Evolutionary conservation across 108 stramenopile species (phyloP), one percentile per base, ranked within the genome.

Genomic region (Nannochloropsis salina): DNA sequence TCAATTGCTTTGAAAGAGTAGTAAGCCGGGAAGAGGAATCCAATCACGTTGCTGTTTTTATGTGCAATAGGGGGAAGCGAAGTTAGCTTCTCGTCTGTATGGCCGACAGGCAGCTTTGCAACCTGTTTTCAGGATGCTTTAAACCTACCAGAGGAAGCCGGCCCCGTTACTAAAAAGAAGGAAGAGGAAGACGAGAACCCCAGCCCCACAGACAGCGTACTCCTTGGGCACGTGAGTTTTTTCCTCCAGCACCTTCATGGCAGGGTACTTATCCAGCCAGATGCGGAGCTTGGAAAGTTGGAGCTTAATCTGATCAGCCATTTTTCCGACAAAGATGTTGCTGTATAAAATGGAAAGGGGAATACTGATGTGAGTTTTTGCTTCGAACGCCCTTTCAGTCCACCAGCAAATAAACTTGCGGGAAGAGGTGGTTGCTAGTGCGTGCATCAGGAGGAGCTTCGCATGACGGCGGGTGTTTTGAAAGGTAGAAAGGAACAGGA

Each of bases 21-120:
- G 88, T 92, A 93, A 2, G 95, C 95, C 42, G 97, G 97, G 91
- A 95, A 97, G 15, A 96, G 84, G 84, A 96, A 97, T 40, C 97
- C 97, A 42, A 95, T 92, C 79, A 96, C 86, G 87, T 97, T 95
- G 42, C 94, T 95, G 83, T 20, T n/a, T n/a, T 74, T 74, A n/a
- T 4, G 0, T 74, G 61, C 61, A 74, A 74, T 1, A 2, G 4
- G 6, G n/a, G n/a, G 2, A 74, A 74, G n/a, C n/a, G 2, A 15
- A 74, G 61, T 74, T 15, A 74, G 61, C 61, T n/a, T 74, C 4
- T 31, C 31, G 31, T 31, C 31, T 31, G 31, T 31, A 31, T 31
- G 31, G 31, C 31, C 0, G 31, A 31, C 31, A 31, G 31, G 31
- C 31, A 31, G 31, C 31, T 31, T 31, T 31, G 31, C 31, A 31